Conservation (phyloP, 1,284 basidiomycete species). For the Cryptococcus amylolentus region DNA sequence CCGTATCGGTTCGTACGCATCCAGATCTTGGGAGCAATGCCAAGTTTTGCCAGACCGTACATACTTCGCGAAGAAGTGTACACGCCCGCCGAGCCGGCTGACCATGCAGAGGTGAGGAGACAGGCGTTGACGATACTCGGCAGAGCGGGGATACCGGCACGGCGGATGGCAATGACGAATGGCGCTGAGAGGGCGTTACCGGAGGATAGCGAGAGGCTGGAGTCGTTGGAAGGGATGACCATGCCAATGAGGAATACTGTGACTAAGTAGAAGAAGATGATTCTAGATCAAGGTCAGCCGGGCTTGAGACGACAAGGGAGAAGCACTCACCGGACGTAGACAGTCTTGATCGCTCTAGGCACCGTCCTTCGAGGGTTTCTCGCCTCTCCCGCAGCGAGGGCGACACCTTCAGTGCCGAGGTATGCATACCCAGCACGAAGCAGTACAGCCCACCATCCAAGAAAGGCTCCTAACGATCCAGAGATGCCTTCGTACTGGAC, state of each 20-base stretch:
- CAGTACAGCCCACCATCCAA: neutral
- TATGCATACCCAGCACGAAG: no score
- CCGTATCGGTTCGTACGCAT: slow-evolving; percentile 61
- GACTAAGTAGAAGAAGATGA: slow-evolving; percentile 63
- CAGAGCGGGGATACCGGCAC: slow-evolving; percentile 64
- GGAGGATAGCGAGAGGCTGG: slow-evolving; percentile 55
- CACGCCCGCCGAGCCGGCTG: no score
- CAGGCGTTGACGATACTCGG: slow-evolving; percentile 68
- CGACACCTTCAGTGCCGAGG: neutral
- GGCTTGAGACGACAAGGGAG: no score
- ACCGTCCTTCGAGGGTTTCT: slow-evolving; percentile 26
- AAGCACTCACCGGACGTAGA: slow-evolving; percentile 62
- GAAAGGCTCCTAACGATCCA: slow-evolving; percentile 8
- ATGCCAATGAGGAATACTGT: slow-evolving; percentile 60
- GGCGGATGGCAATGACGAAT: slow-evolving; percentile 59
- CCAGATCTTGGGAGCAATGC: slow-evolving; percentile 55
- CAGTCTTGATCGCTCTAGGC: slow-evolving; percentile 24
- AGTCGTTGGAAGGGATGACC: slow-evolving; percentile 64
- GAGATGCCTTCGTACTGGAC: slow-evolving; percentile 12
- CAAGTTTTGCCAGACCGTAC: slow-evolving; percentile 54
- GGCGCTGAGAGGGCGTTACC: slow-evolving; percentile 62
- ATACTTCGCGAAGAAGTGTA: slow-evolving; percentile 31
- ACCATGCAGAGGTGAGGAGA: neutral
- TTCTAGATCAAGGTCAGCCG: slow-evolving; percentile 47
- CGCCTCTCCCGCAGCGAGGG: slow-evolving; percentile 19